Conservation (phyloP, 2,329 filamentous ascomycete genomes). For the Penicillium sp. region DNA sequence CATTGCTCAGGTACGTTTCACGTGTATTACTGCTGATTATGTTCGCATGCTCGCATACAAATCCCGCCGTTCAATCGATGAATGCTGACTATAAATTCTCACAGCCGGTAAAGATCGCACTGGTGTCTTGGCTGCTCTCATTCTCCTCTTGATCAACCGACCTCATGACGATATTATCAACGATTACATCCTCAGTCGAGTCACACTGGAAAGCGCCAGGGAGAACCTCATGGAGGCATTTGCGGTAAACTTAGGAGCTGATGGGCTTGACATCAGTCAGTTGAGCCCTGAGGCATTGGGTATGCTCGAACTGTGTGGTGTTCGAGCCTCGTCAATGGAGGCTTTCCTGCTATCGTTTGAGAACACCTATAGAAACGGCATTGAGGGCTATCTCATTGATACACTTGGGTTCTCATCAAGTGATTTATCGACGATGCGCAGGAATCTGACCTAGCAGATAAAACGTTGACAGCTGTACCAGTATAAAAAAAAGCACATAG, state of each 20-base stretch:
- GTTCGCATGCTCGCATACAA: not conserved
- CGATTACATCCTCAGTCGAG: slow-evolving; percentile 57
- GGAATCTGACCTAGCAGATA: slow-evolving; percentile 14
- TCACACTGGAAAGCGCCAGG: slow-evolving; percentile 25
- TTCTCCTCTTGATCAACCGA: slow-evolving; percentile 63
- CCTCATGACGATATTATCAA: slow-evolving; percentile 56
- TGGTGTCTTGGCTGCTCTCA: slow-evolving; percentile 66
- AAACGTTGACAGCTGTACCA: not conserved
- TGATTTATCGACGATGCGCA: slow-evolving; percentile 22
- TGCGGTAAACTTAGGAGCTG: slow-evolving; percentile 15
- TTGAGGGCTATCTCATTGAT: slow-evolving; percentile 21
- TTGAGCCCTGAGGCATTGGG: slow-evolving; percentile 24
- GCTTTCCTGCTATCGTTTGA: slow-evolving; percentile 27
- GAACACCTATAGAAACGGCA: slow-evolving; percentile 19
- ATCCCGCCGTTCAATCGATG: not conserved
- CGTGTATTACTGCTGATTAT: not conserved
- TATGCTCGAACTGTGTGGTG: slow-evolving; percentile 26
- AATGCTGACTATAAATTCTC: not conserved
- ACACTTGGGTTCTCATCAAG: slow-evolving; percentile 21
- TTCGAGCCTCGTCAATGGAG: slow-evolving; percentile 24
- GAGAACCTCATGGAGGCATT: slow-evolving; percentile 20
- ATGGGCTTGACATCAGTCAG: slow-evolving; percentile 1
- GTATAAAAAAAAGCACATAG: not conserved
- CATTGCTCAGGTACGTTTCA: slow-evolving; percentile 54
- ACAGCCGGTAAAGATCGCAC: slow-evolving; percentile 78